phyloP scores from a whole-genome alignment of 2,329 filamentous ascomycete species.

The Helicocarpus griseus region DNA sequence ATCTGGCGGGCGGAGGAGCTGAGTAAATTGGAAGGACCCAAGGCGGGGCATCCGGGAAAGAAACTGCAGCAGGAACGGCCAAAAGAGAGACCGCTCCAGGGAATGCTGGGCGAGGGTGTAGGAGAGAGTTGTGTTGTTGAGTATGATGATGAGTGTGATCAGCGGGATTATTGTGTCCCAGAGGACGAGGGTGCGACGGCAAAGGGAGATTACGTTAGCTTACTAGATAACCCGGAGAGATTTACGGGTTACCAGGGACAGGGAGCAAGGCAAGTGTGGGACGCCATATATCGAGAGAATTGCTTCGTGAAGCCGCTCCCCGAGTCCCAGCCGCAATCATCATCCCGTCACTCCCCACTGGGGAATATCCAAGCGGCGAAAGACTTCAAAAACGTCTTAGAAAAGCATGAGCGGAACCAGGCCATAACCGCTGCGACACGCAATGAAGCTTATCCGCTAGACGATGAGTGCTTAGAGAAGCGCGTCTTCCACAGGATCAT shows the following conservation, averaged over 20 bases:
- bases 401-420: conserved; percentile 38
- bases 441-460: conserved; percentile 57
- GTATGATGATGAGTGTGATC: conserved; percentile 94
- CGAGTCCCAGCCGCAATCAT: conserved; percentile 16
- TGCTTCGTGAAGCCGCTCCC: conserved; percentile 59
- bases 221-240: conserved; percentile 85
- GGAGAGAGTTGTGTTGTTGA: conserved; percentile 95
- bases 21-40: conserved; percentile 82
- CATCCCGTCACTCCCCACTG: conserved; percentile 19
- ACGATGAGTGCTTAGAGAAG: conserved; percentile 94
- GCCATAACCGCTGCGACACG: conserved; percentile 32
- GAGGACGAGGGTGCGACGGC: conserved; percentile 80
- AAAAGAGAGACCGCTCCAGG: conserved; percentile 65
- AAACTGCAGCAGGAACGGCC: conserved; percentile 59
- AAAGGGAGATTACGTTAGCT: conserved; percentile 93
- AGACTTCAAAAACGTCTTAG: conserved; percentile 52
- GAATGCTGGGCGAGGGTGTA: conserved; percentile 72
- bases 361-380: conserved; percentile 47
- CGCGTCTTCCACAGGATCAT: conserved; percentile 95
- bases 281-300: conserved; percentile 93
- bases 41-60: conserved; percentile 77
- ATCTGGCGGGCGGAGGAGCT: conserved; percentile 89
- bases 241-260: conserved; percentile 90
- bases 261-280: conserved; percentile 84
- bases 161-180: conserved; percentile 90